Conservation (phyloP, 106 monocot species). For the Triglochin maritima region DNA sequence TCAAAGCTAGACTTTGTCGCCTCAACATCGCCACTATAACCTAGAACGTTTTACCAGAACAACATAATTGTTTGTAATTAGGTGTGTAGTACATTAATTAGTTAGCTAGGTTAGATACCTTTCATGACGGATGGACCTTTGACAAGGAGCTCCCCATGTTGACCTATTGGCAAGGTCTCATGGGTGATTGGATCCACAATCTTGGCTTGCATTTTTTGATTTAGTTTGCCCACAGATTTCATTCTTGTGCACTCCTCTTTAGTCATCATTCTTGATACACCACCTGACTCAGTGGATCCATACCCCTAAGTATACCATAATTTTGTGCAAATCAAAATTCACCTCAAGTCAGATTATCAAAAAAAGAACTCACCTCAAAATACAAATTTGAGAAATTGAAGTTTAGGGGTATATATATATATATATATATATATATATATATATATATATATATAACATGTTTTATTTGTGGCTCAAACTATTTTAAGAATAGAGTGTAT, state of each 20-base stretch:
- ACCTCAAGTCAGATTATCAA: too few species aligned
- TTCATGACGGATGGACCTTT: constrained; percentile 64
- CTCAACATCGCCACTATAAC: constrained; percentile 14
- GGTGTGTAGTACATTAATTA: too few species aligned
- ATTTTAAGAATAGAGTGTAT: too few species aligned
- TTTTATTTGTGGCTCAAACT: too few species aligned
- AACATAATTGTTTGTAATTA: not conserved
- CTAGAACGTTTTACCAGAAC: constrained; percentile 1
- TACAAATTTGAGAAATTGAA: too few species aligned
- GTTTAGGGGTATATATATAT: too few species aligned
- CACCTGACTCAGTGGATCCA: constrained; percentile 8
- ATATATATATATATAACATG: too few species aligned
- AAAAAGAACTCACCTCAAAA: too few species aligned
- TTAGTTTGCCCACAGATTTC: constrained; percentile 39
- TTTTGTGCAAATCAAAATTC: not conserved
- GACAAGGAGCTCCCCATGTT: constrained; percentile 61
- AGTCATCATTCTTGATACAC: not conserved
- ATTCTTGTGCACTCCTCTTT: constrained; percentile 29
- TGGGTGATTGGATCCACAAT: constrained; percentile 46
- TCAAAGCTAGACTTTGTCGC: constrained; percentile 5
- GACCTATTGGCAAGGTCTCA: constrained; percentile 26
- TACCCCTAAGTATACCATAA: constrained; percentile 1
- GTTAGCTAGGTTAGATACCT: constrained; percentile 32
- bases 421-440: not conserved
- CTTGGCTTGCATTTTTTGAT: constrained; percentile 33